Evolutionary conservation across 345 rosid species (phyloP), one percentile per base, ranked within the genome.

Genomic region (Populus tremula): DNA sequence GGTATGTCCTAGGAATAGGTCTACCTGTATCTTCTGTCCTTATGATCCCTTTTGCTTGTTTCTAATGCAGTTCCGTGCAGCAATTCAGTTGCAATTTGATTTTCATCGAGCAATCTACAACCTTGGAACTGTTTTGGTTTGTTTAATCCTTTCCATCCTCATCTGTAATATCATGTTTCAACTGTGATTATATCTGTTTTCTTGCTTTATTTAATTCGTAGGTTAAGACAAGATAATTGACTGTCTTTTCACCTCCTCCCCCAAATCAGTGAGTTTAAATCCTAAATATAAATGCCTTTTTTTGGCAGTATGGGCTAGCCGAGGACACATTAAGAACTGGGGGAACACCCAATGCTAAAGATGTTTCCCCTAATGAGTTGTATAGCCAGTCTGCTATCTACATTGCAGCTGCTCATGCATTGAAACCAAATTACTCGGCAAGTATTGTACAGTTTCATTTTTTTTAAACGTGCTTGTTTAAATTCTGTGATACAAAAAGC

Each of bases 61-160:
- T 78, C 43, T 39, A 54, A 71, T 87, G 88, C 91, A 96, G 99
- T 96, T 96, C 67, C 93, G 97, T 68, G 92, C 98, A 39, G 99
- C 98, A 67, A 96, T 96, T 87, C 89, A 86, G 82, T 84, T 93
- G 88, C 99, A 96, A 67, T 96, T 92, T 82, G 97, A 93, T 85
- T 96, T 96, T 82, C 99, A 93, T 82, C 84, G 99, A 86, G 99
- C 95, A 80, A 96, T 96, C 66, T 92, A 93, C 93, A 93, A 96
- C 87, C 98, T 93, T 27, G 99, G 99, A 85, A 96, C 99, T 79
- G 99, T 96, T 77, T 83, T 96, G 93, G 98, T 92, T 31, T 86
- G 92, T 86, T 81, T 78, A n/a, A 23, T 62, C 49, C 81, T 83
- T 62, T 71, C 80, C 43, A 14, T 68, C 72, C 27, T 56, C 71